These are phyloP conservation scores for Cryphonectria nitschkei DNA, from an alignment of 2,329 filamentous ascomycete species.

Conservation along the genomic window DNA sequence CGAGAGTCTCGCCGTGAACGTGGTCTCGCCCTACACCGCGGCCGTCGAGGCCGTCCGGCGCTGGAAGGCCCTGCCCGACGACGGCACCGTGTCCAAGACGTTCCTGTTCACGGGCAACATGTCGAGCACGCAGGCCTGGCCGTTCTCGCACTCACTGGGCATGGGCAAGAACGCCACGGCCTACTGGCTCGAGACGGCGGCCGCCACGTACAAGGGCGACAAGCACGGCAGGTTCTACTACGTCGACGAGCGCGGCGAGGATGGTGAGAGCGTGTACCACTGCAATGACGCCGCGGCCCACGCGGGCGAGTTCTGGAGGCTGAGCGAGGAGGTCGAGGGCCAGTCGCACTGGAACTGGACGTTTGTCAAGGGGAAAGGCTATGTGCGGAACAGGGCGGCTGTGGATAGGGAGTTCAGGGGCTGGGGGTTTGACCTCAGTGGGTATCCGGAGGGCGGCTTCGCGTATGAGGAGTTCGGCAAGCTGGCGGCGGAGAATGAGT, in stretches of 20 bases:
- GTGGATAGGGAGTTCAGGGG: constrained; percentile 16
- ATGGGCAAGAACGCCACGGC: constrained; percentile 18
- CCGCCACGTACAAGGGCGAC: constrained; percentile 16
- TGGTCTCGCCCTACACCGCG: constrained; percentile 18
- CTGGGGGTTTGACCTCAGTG: background rate
- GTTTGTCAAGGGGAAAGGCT: constrained; percentile 19
- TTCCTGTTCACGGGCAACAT: constrained; percentile 25
- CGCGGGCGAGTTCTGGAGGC: constrained; percentile 24
- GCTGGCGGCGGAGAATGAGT: background rate
- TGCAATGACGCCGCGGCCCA: constrained; percentile 18
- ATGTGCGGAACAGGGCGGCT: constrained; percentile 1
- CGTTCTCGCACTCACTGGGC: constrained; percentile 5
- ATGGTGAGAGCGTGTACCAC: background rate
- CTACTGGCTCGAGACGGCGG: constrained; percentile 23
- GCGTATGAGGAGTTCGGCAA: background rate
- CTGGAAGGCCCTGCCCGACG: constrained; percentile 13
- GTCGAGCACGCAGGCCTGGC: constrained; percentile 17
- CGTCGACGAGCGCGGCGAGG: constrained; percentile 18
- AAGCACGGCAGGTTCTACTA: constrained; percentile 15
- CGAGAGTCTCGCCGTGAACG: constrained; percentile 8
- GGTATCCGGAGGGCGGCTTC: background rate
- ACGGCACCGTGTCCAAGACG: constrained; percentile 13
- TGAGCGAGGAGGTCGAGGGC: constrained; percentile 18
- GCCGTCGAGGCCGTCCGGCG: constrained; percentile 20
- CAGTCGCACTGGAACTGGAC: constrained; percentile 24